Evolutionary conservation across 2,329 filamentous ascomycete genomes (phyloP).

Genomic region (Apiospora phragmitis): DNA sequence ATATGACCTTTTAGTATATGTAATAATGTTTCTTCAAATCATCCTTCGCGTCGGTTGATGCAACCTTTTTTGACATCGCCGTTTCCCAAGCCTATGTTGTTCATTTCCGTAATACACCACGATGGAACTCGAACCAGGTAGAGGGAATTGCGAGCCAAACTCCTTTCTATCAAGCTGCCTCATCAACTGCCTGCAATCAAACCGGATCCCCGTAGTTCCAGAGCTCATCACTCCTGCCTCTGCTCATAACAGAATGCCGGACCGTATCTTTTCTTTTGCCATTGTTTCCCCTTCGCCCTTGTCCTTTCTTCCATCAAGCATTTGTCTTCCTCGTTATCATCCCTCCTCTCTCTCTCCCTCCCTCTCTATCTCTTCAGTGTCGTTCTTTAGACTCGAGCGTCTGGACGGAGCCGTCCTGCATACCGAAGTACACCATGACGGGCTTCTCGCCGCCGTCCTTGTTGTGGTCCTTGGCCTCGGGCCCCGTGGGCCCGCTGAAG

Average conservation of each 20-base stretch:
- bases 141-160: not conserved
- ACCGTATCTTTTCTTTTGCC: not conserved
- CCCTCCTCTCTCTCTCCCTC: not conserved
- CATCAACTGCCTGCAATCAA: not conserved
- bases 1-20: slow-evolving; percentile 33
- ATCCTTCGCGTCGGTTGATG: not conserved
- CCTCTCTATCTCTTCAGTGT: not conserved
- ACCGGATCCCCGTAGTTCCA: not conserved
- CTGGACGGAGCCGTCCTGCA: slow-evolving; percentile 72
- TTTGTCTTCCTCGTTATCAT: no score
- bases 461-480: slow-evolving; percentile 55
- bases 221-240: not conserved
- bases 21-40: slow-evolving; percentile 27
- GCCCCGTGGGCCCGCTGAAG: slow-evolving; percentile 80
- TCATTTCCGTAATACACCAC: not conserved
- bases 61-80: not conserved
- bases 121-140: not conserved
- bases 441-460: slow-evolving; percentile 76
- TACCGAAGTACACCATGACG: slow-evolving; percentile 91
- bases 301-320: no score
- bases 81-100: not conserved
- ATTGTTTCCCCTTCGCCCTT: not conserved
- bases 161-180: not conserved
- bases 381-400: slow-evolving; percentile 20
- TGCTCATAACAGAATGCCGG: not conserved